Evolutionary conservation across 2,329 filamentous ascomycete genomes (phyloP).

Genomic region (Fusarium equiseti): DNA sequence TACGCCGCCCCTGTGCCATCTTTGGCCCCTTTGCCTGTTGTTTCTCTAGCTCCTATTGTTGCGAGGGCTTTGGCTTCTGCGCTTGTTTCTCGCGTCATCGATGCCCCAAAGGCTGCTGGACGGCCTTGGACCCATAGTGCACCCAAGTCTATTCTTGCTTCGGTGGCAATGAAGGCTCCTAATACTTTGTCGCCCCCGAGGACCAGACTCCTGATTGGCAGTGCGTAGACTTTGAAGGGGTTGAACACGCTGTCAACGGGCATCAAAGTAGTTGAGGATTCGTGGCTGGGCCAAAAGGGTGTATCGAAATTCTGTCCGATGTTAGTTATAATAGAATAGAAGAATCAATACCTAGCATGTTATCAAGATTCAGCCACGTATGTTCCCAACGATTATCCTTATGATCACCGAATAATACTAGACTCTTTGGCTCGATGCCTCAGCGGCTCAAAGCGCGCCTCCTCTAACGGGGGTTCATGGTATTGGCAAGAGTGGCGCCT

Average conservation of each 20-base stretch:
- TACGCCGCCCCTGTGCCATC: conserved; percentile 17
- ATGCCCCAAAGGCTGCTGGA: conserved; percentile 9
- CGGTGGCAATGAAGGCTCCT: not conserved
- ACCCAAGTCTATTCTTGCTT: conserved; percentile 19
- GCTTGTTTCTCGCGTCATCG: conserved; percentile 9
- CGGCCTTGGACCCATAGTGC: conserved; percentile 13
- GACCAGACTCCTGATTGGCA: not conserved
- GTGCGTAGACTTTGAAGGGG: not conserved
- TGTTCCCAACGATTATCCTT: not conserved
- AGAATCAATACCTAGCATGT: not conserved
- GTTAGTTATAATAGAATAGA: not conserved
- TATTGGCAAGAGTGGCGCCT: not conserved
- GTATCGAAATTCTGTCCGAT: not conserved
- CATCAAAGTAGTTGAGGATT: not conserved
- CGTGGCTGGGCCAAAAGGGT: not conserved
- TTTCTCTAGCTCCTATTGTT: conserved; percentile 30
- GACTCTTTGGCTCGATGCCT: not conserved
- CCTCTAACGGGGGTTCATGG: not conserved
- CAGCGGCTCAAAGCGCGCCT: not conserved
- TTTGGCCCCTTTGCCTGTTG: conserved; percentile 24
- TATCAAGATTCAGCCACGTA: not conserved
- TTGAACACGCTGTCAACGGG: not conserved
- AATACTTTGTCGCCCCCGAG: not conserved
- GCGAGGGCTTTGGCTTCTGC: conserved; percentile 9
- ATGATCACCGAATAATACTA: not conserved